phyloP scores from a whole-genome alignment of 305 asterid species.

The Rubia occidens region DNA sequence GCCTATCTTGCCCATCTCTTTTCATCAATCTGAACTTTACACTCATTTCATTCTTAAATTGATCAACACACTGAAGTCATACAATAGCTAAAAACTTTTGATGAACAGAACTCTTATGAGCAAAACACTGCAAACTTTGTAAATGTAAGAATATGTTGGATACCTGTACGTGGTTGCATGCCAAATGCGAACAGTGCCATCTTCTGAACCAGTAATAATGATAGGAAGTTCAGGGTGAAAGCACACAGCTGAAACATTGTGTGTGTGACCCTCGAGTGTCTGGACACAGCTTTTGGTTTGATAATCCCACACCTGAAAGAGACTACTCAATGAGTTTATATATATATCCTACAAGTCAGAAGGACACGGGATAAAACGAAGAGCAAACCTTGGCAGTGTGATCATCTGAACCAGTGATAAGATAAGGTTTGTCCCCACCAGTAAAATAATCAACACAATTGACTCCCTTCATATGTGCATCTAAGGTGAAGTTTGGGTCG shows the following conservation, averaged over 20 bases:
- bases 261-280: conserved; percentile 96
- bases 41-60: background rate
- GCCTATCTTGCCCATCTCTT: background rate
- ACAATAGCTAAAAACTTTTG: background rate
- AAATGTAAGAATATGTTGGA: conserved; percentile 12
- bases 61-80: background rate
- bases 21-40: background rate
- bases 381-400: conserved; percentile 89
- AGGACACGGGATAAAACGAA: conserved; percentile 12
- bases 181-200: conserved; percentile 99
- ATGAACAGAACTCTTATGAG: too few species aligned
- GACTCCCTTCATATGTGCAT: conserved; percentile 94
- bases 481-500: conserved; percentile 95
- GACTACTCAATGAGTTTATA: conserved; percentile 8
- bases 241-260: conserved; percentile 95
- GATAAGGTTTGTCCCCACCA: conserved; percentile 93
- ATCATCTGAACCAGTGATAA: conserved; percentile 96
- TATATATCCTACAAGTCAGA: conserved; percentile 16
- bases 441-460: conserved; percentile 97
- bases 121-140: conserved; percentile 3
- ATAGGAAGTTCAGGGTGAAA: conserved; percentile 99
- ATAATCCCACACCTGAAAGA: conserved; percentile 93
- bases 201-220: conserved; percentile 95
- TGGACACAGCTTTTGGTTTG: conserved; percentile 97
- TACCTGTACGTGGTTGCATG: conserved; percentile 95